Evolutionary conservation across 768 basidiomycete genomes (phyloP).

Genomic region (Pleurotus platypus): DNA sequence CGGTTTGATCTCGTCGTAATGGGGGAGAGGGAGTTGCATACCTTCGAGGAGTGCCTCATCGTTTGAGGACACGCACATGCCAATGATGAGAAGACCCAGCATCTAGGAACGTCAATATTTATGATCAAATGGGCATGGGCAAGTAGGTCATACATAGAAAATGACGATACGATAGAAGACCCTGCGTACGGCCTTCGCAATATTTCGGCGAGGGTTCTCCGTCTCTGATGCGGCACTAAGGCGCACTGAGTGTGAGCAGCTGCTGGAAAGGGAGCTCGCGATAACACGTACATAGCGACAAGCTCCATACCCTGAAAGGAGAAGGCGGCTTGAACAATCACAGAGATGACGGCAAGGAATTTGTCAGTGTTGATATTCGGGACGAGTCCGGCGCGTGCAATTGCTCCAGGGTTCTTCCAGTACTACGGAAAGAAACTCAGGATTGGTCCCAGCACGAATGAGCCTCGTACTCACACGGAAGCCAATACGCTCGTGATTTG

Average conservation of each 20-base stretch:
- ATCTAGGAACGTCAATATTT: conserved; percentile 31
- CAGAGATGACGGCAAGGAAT: conserved; percentile 39
- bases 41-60: conserved; percentile 43
- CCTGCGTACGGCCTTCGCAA: conserved; percentile 67
- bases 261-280: not conserved
- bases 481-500: conserved; percentile 58
- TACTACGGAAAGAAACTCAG: conserved; percentile 30
- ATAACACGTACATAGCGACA: conserved; percentile 48
- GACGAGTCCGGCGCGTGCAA: conserved; percentile 37
- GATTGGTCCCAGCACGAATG: too few relatives aligned
- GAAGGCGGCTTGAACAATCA: conserved; percentile 57
- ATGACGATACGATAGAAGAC: conserved; percentile 78
- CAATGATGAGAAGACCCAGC: conserved; percentile 66
- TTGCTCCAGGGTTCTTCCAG: conserved; percentile 71
- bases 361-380: conserved; percentile 38
- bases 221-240: conserved; percentile 71
- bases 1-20: not conserved
- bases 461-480: conserved; percentile 37
- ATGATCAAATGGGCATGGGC: not conserved
- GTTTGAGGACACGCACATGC: conserved; percentile 73
- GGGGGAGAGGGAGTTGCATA: not conserved
- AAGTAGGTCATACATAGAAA: conserved; percentile 53
- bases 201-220: conserved; percentile 71
- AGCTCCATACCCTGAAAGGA: conserved; percentile 77
- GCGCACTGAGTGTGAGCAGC: conserved; percentile 3